These are phyloP conservation scores for Papilionanthe hybrid DNA, from an alignment of 116 monocot species.

Conservation along the genomic window DNA sequence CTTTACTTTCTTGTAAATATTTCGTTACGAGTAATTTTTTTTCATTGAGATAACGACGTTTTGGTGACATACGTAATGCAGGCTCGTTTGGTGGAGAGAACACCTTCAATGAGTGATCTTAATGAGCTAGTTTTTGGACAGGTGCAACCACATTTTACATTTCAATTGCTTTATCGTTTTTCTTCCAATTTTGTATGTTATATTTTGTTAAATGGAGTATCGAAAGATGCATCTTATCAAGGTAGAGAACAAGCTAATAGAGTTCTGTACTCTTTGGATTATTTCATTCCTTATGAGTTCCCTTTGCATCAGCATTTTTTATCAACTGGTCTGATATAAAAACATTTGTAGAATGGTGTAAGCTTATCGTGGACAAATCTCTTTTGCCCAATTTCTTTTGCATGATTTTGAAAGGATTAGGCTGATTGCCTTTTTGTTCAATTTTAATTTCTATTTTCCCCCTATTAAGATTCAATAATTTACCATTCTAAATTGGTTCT, in stretches of 20 bases:
- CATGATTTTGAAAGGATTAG: too few species aligned
- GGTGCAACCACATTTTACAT: constrained; percentile 22
- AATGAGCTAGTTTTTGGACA: constrained; percentile 94
- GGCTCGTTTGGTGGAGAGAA: constrained; percentile 80
- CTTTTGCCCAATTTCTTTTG: not conserved
- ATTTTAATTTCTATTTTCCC: too few species aligned
- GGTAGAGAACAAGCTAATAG: not conserved
- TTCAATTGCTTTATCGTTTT: not conserved
- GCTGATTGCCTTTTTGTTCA: too few species aligned
- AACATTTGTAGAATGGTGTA: not conserved
- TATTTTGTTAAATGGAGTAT: not conserved
- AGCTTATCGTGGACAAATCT: not conserved
- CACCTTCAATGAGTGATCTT: constrained; percentile 96
- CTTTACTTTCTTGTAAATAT: not conserved
- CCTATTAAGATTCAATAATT: too few species aligned
- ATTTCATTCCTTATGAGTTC: constrained; percentile 2
- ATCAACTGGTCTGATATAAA: not conserved
- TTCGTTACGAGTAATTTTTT: not conserved
- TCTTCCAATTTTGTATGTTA: not conserved
- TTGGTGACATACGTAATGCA: constrained; percentile 35
- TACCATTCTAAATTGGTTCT: too few species aligned
- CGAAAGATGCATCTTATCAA: not conserved
- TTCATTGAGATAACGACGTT: not conserved
- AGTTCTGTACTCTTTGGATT: constrained; percentile 1
- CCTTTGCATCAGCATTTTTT: not conserved